Evolutionary conservation across 345 rosid genomes (phyloP).

Genomic region (Eucalyptus fibrosa): DNA sequence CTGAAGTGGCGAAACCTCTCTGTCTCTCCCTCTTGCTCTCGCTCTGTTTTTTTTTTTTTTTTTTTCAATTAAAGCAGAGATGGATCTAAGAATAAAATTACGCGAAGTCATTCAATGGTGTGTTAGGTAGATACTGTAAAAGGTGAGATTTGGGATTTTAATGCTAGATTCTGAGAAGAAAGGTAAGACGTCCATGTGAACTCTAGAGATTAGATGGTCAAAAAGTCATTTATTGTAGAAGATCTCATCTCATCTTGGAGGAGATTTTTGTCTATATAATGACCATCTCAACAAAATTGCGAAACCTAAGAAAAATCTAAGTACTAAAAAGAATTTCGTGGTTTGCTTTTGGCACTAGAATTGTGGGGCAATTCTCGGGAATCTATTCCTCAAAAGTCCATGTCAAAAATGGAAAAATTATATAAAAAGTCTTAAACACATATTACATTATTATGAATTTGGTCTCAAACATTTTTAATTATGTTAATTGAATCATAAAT

Average conservation of each 20-base stretch:
- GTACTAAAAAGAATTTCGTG: not conserved
- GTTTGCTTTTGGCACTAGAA: not conserved
- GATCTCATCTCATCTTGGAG: not conserved
- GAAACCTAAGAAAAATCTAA: not conserved
- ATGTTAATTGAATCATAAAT: not conserved
- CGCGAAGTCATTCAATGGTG: not conserved
- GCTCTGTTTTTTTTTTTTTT: not conserved
- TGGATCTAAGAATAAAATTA: not conserved
- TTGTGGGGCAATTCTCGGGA: not conserved
- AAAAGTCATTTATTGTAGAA: not conserved
- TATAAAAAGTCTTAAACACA: too few species aligned
- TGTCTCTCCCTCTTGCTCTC: not conserved
- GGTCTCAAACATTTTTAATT: too few species aligned
- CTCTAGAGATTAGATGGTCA: not conserved
- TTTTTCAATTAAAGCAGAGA: not conserved
- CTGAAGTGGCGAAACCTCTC: not conserved
- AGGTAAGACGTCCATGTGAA: not conserved
- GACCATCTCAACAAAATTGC: not conserved
- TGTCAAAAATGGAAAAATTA: not conserved
- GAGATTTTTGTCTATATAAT: not conserved
- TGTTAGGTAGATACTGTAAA: not conserved
- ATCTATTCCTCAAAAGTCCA: not conserved
- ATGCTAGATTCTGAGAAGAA: not conserved
- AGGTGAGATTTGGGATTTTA: not conserved
- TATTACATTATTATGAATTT: too few species aligned